These are phyloP conservation scores for Kurtzmaniella cleridarum DNA, from an alignment of 805 yeast species.

Conservation along the genomic window DNA sequence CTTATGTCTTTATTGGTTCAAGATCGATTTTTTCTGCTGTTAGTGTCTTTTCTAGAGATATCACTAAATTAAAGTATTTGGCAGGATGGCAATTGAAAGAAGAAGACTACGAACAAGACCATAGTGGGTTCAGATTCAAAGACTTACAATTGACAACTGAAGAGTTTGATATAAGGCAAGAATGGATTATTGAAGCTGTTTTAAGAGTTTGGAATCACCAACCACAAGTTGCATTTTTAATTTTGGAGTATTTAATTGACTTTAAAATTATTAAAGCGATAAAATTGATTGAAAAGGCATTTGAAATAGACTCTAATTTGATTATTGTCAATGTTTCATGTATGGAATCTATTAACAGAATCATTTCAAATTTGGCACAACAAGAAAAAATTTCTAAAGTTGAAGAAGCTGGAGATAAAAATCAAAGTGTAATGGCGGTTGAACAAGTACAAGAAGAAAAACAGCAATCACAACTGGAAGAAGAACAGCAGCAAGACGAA, in stretches of 20 bases:
- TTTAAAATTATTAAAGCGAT: constrained; percentile 28
- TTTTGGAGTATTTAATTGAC: constrained; percentile 38
- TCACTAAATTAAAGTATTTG: constrained; percentile 33
- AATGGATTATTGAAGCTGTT: constrained; percentile 33
- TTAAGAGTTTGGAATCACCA: constrained; percentile 41
- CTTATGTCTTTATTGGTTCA: constrained; percentile 77
- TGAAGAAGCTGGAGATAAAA: constrained; percentile 1
- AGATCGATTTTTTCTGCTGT: constrained; percentile 65
- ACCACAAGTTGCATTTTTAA: constrained; percentile 40
- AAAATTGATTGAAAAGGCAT: constrained; percentile 21
- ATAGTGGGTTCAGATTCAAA: constrained; percentile 29
- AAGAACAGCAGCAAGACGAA: not conserved
- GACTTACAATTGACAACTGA: constrained; percentile 18
- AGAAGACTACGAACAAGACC: constrained; percentile 20
- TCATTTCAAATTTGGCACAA: constrained; percentile 19
- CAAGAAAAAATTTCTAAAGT: constrained; percentile 3
- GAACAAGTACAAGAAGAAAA: constrained; percentile 3
- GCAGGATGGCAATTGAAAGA: constrained; percentile 28
- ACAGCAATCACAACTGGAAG: not conserved
- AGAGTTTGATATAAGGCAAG: constrained; percentile 23
- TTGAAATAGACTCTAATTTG: constrained; percentile 24
- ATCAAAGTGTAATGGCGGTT: constrained; percentile 7
- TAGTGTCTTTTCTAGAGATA: constrained; percentile 34
- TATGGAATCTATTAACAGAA: constrained; percentile 37
- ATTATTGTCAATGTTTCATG: constrained; percentile 37